Evolutionary conservation across 2,329 filamentous ascomycete species (phyloP), one percentile per base, ranked within the genome.

Genomic region (Seiridium unicorne): DNA sequence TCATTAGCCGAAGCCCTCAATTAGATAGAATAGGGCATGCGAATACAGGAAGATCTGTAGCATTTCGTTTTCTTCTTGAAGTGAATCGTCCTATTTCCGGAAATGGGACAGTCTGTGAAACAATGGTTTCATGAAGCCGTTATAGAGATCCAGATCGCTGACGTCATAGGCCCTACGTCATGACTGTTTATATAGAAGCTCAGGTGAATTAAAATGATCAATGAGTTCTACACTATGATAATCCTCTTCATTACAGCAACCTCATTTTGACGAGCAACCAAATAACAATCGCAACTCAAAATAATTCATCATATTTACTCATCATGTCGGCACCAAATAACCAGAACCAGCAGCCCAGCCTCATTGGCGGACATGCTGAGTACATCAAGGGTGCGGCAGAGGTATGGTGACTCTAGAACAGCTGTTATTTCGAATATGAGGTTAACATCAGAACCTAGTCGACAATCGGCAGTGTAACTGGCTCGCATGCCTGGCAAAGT

Each of bases 371-470:
- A 47, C 89, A 91, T 70, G 86, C 81, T 38, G 84, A 90, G 69
- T 91, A 89, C 68, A 81, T 85, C 68, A 91, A 90, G 69, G 89
- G 88, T 57, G 85, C 85, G 5, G 82, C 85, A 59, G 86, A 89
- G 76, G 89, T 88, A 73, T 4, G 46, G 13, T 9, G 18, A 42
- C 10, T 38, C 18, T 42, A 61, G 18, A 26, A 26, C 18, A 26
- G 18, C 18, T 26, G 18, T 26, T 26, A 26, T 26, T 26, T 44
- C 60, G 49, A 3, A 26, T 56, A 35, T 13, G 46, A 35, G 38
- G 9, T 13, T 18, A 9, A n/a, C 31, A 1, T 31, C 55, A 51
- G 35, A 48, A 5, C 59, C 18, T 26, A 89, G 87, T 76, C 81
- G 48, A 78, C 82, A 5, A 81, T 90, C 59, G 89, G 89, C 57